Conservation (phyloP, 2,329 filamentous ascomycete genomes). For the Talaromyces sp. region DNA sequence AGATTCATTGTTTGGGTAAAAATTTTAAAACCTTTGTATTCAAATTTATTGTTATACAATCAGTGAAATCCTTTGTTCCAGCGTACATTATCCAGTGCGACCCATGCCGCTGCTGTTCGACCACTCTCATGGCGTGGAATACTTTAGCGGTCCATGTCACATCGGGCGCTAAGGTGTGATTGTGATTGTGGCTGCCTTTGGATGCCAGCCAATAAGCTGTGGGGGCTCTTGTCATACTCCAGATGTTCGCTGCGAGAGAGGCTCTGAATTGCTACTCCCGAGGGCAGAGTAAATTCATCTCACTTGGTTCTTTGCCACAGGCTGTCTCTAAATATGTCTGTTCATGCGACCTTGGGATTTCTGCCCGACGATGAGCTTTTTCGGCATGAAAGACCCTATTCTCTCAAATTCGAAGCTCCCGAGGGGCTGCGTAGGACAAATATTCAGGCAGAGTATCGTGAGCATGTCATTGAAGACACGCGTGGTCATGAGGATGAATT, state of each 20-base stretch:
- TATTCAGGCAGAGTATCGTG: background rate
- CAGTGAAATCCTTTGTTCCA: too few relatives aligned
- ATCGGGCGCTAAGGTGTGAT: background rate
- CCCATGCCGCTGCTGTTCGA: background rate
- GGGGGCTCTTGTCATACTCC: background rate
- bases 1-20: too few relatives aligned
- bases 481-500: background rate
- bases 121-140: too few relatives aligned
- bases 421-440: background rate
- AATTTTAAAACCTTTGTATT: too few relatives aligned
- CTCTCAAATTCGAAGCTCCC: background rate
- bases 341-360: background rate
- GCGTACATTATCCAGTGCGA: too few relatives aligned
- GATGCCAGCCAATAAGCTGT: background rate
- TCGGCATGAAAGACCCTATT: background rate
- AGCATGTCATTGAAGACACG: background rate
- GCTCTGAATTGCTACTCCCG: background rate
- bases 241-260: background rate
- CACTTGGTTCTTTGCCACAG: background rate
- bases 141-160: background rate
- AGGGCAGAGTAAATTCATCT: background rate
- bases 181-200: background rate
- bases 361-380: background rate
- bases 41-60: too few relatives aligned
- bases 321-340: background rate